Conservation (phyloP, 106 monocot genomes). For the Gastrodia elata region DNA sequence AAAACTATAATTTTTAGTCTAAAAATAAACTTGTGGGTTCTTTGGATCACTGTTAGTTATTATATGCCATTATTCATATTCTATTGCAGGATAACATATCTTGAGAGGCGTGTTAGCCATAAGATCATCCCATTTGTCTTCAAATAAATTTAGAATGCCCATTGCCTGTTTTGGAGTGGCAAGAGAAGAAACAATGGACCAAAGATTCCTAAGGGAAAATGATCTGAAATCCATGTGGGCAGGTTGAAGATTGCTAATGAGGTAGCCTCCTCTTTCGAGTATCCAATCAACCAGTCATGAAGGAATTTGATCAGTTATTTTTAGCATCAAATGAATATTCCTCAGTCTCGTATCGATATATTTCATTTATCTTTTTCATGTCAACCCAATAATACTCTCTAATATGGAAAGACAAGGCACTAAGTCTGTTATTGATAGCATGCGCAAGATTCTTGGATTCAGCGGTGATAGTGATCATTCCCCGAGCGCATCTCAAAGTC, state of each 20-base stretch:
- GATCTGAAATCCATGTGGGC: conserved; percentile 97
- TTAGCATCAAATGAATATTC: conserved; percentile 87
- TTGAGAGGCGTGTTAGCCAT: conserved; percentile 82
- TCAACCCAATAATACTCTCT: too few species aligned
- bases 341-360: too few species aligned
- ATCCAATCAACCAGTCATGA: conserved; percentile 90
- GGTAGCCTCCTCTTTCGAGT: conserved; percentile 77
- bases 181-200: conserved; percentile 78
- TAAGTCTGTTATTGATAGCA: too few species aligned
- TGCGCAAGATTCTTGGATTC: conserved; percentile 61
- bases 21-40: conserved; percentile 50
- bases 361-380: too few species aligned
- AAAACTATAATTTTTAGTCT: neutral
- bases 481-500: too few species aligned
- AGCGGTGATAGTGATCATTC: conserved; percentile 69
- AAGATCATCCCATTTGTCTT: conserved; percentile 88
- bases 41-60: conserved; percentile 91
- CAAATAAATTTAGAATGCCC: conserved; percentile 64
- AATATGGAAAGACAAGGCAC: too few species aligned
- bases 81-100: conserved; percentile 81
- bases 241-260: conserved; percentile 89
- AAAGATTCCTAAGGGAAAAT: conserved; percentile 85
- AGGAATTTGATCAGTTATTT: conserved; percentile 93
- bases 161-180: conserved; percentile 67
- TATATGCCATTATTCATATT: conserved; percentile 83